Base-by-base conservation (phyloP, 1,139 yeast genomes). In the Saccharomyces hybrid region DNA sequence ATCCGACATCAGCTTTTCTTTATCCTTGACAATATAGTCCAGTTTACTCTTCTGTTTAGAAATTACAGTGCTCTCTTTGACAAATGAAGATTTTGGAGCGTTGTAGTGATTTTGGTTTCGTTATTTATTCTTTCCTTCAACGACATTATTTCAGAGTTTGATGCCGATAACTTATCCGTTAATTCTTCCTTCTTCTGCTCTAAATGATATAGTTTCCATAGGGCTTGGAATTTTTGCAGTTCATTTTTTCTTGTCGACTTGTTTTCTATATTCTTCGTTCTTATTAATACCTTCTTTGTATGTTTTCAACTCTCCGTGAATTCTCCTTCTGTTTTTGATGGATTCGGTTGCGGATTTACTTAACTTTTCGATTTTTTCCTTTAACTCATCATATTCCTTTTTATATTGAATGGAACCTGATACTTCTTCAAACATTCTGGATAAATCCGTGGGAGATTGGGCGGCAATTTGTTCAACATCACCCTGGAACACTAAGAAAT, bases 401-500 rank as follows among this genome's bases (percentile, higher is more conserved):
- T 80, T 77, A 61, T 72, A 81, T 51, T 88, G 95, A 5, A 74
- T 72, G 0, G 97, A 86, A 0, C 97, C 97, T 58, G 95, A 86
- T 29, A 93, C 83, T 27, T 82, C 83, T 70, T 93, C 99, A 54
- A 95, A 75, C 59, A 91, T 72, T 51, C 74, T 78, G 2, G 96
- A 82, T 58, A 93, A 75, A 50, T 89, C 96, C 48, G 73, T 72
- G 0, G 98, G 82, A 0, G 93, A 83, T 68, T 91, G 96, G 1
- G 96, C 80, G 0, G 99, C 99, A 52, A 93, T 84, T 62, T 86
- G 86, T 68, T 93, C 99, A 50, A 93, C 96, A 67, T 93, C 98
- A 55, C 99, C 99, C 73, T 93, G 99, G 68, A 93, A 91, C 14
- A 95, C 98, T 59, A 93, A 73, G 66, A 93, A 93, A 70, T 95